Conservation (phyloP, 2,329 filamentous ascomycete species). For the Ceratocystiopsis sp. region DNA sequence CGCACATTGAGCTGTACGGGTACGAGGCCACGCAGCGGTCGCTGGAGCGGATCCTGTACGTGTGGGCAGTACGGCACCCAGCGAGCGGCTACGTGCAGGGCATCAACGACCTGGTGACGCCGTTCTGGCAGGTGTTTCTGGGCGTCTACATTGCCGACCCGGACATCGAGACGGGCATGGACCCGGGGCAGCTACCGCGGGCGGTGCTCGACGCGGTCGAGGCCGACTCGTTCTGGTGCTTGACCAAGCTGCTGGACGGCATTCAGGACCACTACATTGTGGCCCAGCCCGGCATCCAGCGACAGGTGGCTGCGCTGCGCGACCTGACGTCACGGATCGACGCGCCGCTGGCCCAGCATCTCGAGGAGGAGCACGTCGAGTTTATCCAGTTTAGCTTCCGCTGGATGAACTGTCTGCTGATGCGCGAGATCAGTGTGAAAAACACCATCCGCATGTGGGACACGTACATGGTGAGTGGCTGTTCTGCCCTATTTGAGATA, state of each 20-base stretch:
- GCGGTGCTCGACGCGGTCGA: constrained; percentile 91
- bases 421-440: constrained; percentile 91
- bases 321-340: constrained; percentile 89
- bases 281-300: constrained; percentile 88
- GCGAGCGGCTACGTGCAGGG: constrained; percentile 97
- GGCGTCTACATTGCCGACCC: constrained; percentile 89
- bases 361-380: constrained; percentile 82
- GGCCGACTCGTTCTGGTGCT: constrained; percentile 95
- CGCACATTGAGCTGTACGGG: constrained; percentile 84
- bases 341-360: constrained; percentile 63
- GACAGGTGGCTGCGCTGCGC: constrained; percentile 75
- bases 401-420: constrained; percentile 98
- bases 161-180: constrained; percentile 87
- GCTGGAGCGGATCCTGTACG: constrained; percentile 83
- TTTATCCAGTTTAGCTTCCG: constrained; percentile 99
- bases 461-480: constrained; percentile 64
- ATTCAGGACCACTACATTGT: constrained; percentile 99
- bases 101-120: constrained; percentile 94
- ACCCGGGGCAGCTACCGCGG: constrained; percentile 81
- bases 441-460: constrained; percentile 99
- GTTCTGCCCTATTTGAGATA: constrained; percentile 11
- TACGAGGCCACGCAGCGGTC: constrained; percentile 94
- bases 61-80: constrained; percentile 95
- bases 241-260: constrained; percentile 93
- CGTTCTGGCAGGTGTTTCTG: constrained; percentile 95